A percentile compares a stretch with the other conserved stretches of the same genome.
Conservation (phyloP, 331 rosid species). For the Rosa hybrid region DNA sequence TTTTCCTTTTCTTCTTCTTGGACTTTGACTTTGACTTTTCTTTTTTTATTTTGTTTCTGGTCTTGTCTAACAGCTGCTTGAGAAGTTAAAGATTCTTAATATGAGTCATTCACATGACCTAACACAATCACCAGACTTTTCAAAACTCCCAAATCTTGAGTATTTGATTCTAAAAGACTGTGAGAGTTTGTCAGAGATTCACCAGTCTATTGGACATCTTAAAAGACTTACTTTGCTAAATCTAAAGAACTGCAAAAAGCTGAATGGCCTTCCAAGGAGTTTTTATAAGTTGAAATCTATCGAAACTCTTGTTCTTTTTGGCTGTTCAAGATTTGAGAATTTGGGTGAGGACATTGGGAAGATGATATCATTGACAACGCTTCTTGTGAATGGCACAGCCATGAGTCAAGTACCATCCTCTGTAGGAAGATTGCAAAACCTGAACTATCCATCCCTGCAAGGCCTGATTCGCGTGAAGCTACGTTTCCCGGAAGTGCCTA, state of each 20-base stretch:
- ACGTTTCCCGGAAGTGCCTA: neutral
- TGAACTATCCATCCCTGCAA: no score
- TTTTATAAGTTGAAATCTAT: neutral
- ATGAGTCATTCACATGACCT: neutral
- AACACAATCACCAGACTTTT: neutral
- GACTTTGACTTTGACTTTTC: no score
- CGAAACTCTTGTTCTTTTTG: neutral
- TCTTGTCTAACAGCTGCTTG: neutral
- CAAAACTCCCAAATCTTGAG: neutral
- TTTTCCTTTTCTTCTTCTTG: no score
- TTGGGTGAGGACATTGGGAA: neutral
- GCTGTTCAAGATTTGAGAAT: neutral
- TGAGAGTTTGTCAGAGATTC: neutral
- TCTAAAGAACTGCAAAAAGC: neutral
- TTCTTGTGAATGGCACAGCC: neutral
- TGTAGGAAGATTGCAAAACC: no score
- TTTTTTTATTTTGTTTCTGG: neutral
- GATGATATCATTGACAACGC: neutral
- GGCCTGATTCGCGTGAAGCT: neutral
- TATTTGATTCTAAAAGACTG: slow-evolving; percentile 8
- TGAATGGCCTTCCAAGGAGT: neutral
- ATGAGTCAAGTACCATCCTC: slow-evolving; percentile 1
- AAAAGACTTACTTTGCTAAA: neutral
- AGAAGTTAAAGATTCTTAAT: neutral
- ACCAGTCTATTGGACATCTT: neutral